Evolutionary conservation across 1,284 basidiomycete species (phyloP).

Genomic region (Ceratobasidium sp.): DNA sequence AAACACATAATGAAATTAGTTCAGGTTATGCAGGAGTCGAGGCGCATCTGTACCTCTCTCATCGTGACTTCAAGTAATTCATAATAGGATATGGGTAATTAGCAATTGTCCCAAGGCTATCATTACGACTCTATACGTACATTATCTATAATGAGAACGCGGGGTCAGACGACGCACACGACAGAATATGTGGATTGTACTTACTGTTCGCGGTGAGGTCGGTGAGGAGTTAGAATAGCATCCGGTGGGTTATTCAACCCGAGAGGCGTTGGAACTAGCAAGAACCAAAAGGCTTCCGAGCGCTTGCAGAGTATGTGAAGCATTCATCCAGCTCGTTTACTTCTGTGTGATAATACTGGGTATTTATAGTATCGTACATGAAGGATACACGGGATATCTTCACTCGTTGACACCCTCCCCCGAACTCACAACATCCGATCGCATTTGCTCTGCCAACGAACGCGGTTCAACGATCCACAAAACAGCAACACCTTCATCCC

Average conservation of each 20-base stretch:
- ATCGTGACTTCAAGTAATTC: constrained; percentile 27
- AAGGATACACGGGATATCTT: neutral
- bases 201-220: constrained; percentile 43
- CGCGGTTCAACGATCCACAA: constrained; percentile 81
- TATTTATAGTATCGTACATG: too few species aligned
- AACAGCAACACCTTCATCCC: constrained; percentile 60
- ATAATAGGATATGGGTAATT: neutral
- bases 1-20: constrained; percentile 59
- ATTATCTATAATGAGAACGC: constrained; percentile 29
- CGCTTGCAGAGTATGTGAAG: neutral
- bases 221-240: constrained; percentile 17
- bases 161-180: constrained; percentile 8
- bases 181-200: constrained; percentile 13
- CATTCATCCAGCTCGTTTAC: neutral
- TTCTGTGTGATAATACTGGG: too few species aligned
- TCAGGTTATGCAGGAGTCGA: neutral
- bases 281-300: constrained; percentile 5
- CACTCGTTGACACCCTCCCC: constrained; percentile 12
- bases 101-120: constrained; percentile 10
- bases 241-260: constrained; percentile 17
- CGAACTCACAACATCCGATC: constrained; percentile 44
- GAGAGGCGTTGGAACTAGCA: constrained; percentile 17
- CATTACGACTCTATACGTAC: constrained; percentile 22
- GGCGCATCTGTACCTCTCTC: constrained; percentile 33
- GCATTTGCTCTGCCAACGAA: constrained; percentile 80